Evolutionary conservation across 164 flowering plant genomes (phyloP).

Genomic region (Macadamia integrifolia): DNA sequence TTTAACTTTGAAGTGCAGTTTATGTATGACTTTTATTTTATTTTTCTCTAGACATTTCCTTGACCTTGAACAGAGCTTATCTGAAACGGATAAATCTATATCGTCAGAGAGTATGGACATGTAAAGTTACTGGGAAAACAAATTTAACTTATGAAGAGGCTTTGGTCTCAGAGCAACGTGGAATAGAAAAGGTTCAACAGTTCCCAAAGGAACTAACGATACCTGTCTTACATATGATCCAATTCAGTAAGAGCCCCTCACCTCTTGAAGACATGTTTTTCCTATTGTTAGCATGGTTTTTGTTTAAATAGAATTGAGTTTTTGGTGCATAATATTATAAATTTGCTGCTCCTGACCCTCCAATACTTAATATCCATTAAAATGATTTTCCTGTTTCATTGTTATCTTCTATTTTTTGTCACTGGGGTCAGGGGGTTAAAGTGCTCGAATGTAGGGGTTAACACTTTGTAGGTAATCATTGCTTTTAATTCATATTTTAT

Average conservation of each 20-base stretch:
- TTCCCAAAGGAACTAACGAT: slow-evolving; percentile 63
- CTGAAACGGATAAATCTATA: slow-evolving; percentile 70
- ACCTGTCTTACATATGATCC: slow-evolving; percentile 61
- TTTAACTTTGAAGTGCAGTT: not conserved
- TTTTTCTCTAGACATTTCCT: slow-evolving; percentile 21
- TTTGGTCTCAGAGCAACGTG: slow-evolving; percentile 73
- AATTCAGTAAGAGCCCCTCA: slow-evolving; percentile 60
- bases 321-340: too few relatives aligned
- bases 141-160: slow-evolving; percentile 96
- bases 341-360: too few relatives aligned
- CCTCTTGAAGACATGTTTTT: not conserved
- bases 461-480: too few relatives aligned
- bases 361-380: too few relatives aligned
- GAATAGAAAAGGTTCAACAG: slow-evolving; percentile 63
- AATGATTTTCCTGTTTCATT: too few relatives aligned
- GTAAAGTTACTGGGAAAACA: slow-evolving; percentile 76
- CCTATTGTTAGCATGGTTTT: not conserved
- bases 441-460: too few relatives aligned
- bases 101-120: slow-evolving; percentile 80
- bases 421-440: too few relatives aligned
- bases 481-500: too few relatives aligned
- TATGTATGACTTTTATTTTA: not conserved
- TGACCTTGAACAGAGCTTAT: slow-evolving; percentile 55
- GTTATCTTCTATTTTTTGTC: too few relatives aligned
- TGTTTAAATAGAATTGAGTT: not conserved